Evolutionary conservation across 257 asterid species (phyloP).

Genomic region (Handroanthus guayacan): DNA sequence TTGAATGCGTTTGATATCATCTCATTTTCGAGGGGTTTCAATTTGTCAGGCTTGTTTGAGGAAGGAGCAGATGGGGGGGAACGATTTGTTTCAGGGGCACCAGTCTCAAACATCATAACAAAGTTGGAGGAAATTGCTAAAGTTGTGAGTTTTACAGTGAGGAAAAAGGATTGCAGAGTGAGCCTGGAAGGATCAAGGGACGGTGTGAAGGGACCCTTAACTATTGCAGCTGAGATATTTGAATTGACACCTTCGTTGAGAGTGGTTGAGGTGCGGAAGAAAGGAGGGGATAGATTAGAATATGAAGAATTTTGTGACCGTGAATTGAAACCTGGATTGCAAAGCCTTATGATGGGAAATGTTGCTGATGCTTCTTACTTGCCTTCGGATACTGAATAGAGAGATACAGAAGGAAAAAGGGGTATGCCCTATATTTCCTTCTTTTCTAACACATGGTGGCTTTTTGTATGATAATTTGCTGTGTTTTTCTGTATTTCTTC

Average conservation of each 20-base stretch:
- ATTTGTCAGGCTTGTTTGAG: slow-evolving; percentile 88
- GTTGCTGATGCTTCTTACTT: slow-evolving; percentile 46
- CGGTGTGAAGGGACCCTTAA: slow-evolving; percentile 92
- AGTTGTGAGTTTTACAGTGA: slow-evolving; percentile 82
- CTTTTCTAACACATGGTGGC: slow-evolving; percentile 29
- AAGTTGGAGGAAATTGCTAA: slow-evolving; percentile 92
- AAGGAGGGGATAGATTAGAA: slow-evolving; percentile 80
- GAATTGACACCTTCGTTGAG: slow-evolving; percentile 86
- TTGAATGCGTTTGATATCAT: slow-evolving; percentile 93
- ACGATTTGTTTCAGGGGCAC: slow-evolving; percentile 81
- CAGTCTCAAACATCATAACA: slow-evolving; percentile 70
- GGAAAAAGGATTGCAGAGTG: slow-evolving; percentile 91
- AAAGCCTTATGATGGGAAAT: slow-evolving; percentile 49
- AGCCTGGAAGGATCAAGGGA: slow-evolving; percentile 82
- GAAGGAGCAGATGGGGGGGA: slow-evolving; percentile 75
- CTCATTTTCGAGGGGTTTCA: slow-evolving; percentile 87
- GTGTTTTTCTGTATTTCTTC: slow-evolving; percentile 18
- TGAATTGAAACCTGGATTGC: slow-evolving; percentile 80
- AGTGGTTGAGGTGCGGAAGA: slow-evolving; percentile 89
- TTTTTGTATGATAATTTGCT: slow-evolving; percentile 28
- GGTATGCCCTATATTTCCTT: slow-evolving; percentile 39
- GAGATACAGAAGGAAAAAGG: slow-evolving; percentile 40
- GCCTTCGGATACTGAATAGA: slow-evolving; percentile 69
- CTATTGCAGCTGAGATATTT: slow-evolving; percentile 90
- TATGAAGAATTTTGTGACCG: slow-evolving; percentile 75